A percentile compares a stretch with the other conserved stretches of the same genome.
Evolutionary conservation across 495 filamentous ascomycete species (phyloP).

Genomic region (Neurospora sp.): DNA sequence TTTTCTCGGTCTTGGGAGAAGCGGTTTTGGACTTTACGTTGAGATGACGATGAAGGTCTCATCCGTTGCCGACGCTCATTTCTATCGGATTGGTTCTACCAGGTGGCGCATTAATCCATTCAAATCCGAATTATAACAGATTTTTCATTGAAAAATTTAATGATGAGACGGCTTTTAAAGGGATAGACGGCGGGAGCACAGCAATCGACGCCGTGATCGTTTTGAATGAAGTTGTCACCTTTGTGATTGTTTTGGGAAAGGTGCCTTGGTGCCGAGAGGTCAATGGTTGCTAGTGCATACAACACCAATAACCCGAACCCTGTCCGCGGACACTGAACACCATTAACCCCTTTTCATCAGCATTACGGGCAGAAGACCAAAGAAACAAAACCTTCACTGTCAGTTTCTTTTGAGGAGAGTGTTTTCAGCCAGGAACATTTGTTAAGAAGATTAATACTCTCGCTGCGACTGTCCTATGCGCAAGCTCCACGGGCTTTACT

Average conservation of each 20-base stretch:
- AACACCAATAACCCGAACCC: constrained; percentile 6
- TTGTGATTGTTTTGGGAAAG: background rate
- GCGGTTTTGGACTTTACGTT: background rate
- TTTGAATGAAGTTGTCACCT: background rate
- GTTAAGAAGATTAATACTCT: too few species aligned
- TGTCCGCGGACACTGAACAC: background rate
- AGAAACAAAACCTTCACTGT: background rate
- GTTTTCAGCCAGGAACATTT: too few species aligned
- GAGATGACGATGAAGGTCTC: background rate
- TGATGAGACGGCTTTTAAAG: background rate
- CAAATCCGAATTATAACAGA: background rate
- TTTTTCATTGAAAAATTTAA: background rate
- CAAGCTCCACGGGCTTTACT: background rate
- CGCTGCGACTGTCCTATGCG: background rate
- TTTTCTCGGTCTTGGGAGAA: background rate
- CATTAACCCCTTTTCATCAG: background rate
- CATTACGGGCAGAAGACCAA: too few species aligned
- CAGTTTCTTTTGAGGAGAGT: background rate
- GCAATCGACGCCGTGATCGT: background rate
- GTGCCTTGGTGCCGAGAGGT: background rate
- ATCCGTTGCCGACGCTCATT: background rate
- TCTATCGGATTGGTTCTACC: background rate
- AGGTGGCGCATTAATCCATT: background rate
- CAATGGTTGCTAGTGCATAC: background rate
- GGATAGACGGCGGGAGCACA: background rate